Base-by-base conservation (phyloP, 2,329 filamentous ascomycete species). In the Penicillium concentricum region DNA sequence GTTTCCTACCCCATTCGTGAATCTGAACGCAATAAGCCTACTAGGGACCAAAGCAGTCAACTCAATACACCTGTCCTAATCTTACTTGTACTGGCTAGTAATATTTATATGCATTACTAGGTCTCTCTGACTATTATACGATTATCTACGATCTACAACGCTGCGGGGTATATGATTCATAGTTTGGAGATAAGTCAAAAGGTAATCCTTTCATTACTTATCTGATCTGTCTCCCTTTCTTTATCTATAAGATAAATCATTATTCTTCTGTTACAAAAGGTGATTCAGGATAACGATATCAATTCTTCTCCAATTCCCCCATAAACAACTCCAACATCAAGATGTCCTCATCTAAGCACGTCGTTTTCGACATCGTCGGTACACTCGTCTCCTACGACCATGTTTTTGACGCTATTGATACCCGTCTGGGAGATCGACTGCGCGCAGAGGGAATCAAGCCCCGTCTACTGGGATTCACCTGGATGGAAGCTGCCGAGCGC, bases 321-420 rank as follows among this genome's bases (percentile, higher is more conserved):
- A 41, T 30, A 34, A 55, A n/a, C 13, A 61, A 43, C 54, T 20
- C 49, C 35, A 43, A 13, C 13, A 9, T 22, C 24, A 16, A 32
- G 5, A 18, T 55, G 53, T 56, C 56, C 9, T 62, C 45, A 12
- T 48, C 59, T 9, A 69, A 69, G 56, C 66, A 69, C 26, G 65
- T 69, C 38, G 67, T 69, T n/a, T 69, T 69, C 37, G 67, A 69
- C 49, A 65, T 69, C 4, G 66, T 69, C 24, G 78, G 78, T 20
- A 80, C 78, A 9, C 71, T 74, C 16, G 73, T 80, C 37, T 68
- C 67, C 38, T 78, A 76, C 66, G 69, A 76, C 10, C 67, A 72
- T 47, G 73, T 75, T 59, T 77, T 72, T 62, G 60, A 68, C 22
- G 67, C 70, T 41, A 73, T 80, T 45, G 68, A 75, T 28, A 49